phyloP scores from a whole-genome alignment of 2,329 filamentous ascomycete genomes.

The Pseudogymnoascus destructans region DNA sequence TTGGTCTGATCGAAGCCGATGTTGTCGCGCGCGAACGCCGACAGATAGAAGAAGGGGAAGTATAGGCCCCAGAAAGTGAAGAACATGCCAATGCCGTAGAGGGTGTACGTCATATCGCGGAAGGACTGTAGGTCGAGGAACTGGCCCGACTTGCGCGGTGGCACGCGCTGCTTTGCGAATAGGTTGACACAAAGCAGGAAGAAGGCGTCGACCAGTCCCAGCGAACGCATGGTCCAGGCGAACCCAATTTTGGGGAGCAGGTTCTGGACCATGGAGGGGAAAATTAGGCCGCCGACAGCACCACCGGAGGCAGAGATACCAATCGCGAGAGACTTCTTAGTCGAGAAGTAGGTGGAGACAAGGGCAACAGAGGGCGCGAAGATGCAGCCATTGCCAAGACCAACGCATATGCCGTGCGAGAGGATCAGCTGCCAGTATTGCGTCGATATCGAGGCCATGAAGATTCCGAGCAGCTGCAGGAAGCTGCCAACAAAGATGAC shows the following conservation, averaged over 20 bases:
- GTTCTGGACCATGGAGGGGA: constrained; percentile 31
- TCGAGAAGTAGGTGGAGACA: constrained; percentile 31
- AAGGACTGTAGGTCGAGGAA: constrained; percentile 34
- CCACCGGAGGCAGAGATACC: constrained; percentile 28
- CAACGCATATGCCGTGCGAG: constrained; percentile 31
- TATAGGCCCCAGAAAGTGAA: constrained; percentile 33
- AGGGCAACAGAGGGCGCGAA: constrained; percentile 30
- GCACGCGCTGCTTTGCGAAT: constrained; percentile 31
- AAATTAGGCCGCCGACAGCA: constrained; percentile 33
- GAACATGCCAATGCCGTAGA: constrained; percentile 33
- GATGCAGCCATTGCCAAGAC: constrained; percentile 30
- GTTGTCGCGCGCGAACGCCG: constrained; percentile 27
- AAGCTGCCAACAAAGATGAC: constrained; percentile 21
- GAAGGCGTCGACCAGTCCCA: constrained; percentile 34
- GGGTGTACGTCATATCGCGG: constrained; percentile 31
- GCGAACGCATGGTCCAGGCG: constrained; percentile 33
- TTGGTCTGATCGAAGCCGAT: constrained; percentile 29
- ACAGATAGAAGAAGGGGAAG: constrained; percentile 28
- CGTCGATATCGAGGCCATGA: constrained; percentile 29
- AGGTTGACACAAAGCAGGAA: constrained; percentile 26
- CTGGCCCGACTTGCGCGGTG: constrained; percentile 30
- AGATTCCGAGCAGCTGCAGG: constrained; percentile 28
- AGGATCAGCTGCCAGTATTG: constrained; percentile 33
- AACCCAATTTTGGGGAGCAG: constrained; percentile 32
- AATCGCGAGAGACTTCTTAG: constrained; percentile 28